Evolutionary conservation across 495 filamentous ascomycete genomes (phyloP), one percentile per base, ranked within the genome.

Genomic region (Hypomontagnella monticulosa): DNA sequence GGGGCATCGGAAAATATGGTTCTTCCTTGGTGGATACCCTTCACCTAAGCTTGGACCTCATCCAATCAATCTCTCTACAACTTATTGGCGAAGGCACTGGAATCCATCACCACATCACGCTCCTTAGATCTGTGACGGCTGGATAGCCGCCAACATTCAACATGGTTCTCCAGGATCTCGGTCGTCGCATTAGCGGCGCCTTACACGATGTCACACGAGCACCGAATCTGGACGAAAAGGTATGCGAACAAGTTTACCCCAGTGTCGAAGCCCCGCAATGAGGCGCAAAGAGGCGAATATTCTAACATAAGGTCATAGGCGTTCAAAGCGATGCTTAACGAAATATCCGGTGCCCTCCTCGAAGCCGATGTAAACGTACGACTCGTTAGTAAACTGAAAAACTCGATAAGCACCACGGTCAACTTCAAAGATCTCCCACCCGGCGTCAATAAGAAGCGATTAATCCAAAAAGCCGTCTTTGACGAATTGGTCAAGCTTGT

Each of bases 121-220:
- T n/a, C 23, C 30, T 43, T 27, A 10, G 19, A 46, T 40, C 38
- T 43, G 2, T 27, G 18, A 52, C 67, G 63, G 58, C 63, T 51
- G 46, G 2, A 46, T 46, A 59, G 67, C 58, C 54, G 38, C 33
- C 52, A 50, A 49, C 43, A 38, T 27, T 27, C 76, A 81, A 51
- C 71, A 99, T 99, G 95, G 95, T 99, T 83, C 88, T 99, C 66
- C 93, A 97, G 88, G 95, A 98, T 85, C 84, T 99, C 19, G 95
- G 95, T 66, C 92, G 94, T 85, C 96, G 96, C 76, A 97, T 99
- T 76, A 98, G 97, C 78, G 87, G 91, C 81, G 95, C 95, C 67
- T 90, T 99, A 75, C 92, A 88, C 68, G 94, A 98, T 79, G 84
- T 98, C 69, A 96, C 95, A 40, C 84, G 95, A 66, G 92, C 93